A percentile compares a stretch with the other conserved stretches of the same genome.
phyloP scores from a whole-genome alignment of 176 grass and related monocot species.

The Oryza longistaminata region DNA sequence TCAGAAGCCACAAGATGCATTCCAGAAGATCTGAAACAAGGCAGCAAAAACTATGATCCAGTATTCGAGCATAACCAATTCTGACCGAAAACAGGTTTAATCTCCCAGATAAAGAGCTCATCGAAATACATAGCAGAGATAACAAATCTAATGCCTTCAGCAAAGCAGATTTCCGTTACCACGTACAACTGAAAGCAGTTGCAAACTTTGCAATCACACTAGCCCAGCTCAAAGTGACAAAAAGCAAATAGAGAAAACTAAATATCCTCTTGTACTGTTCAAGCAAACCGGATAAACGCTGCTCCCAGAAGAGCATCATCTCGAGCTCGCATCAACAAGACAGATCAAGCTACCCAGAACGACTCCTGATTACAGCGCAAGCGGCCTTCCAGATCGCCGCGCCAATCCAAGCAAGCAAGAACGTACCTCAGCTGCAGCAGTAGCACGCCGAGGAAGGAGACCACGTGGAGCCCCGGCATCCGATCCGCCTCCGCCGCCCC shows the following conservation, averaged over 20 bases:
- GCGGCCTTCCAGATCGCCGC: background rate
- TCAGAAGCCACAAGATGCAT: background rate
- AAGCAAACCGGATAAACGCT: background rate
- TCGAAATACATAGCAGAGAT: background rate
- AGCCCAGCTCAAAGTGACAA: background rate
- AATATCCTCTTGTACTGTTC: background rate
- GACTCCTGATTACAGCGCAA: background rate
- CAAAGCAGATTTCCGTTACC: background rate
- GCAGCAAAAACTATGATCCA: background rate
- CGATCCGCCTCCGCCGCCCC: background rate
- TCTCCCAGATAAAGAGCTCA: background rate
- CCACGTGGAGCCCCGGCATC: constrained; percentile 20
- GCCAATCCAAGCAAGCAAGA: too few species aligned
- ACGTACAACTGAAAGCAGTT: background rate
- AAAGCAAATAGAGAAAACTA: background rate
- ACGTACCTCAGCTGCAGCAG: constrained; percentile 27
- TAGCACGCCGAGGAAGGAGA: constrained; percentile 1
- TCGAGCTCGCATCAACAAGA: too few species aligned
- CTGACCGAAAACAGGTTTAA: background rate
- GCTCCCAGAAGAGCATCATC: background rate
- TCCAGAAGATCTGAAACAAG: constrained; percentile 34
- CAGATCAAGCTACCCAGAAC: constrained; percentile 5
- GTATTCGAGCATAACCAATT: background rate
- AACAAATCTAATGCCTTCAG: background rate
- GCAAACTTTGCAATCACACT: background rate